Evolutionary conservation across 129 eudicot species (phyloP).

Genomic region (Chrysanthemum makinoi): DNA sequence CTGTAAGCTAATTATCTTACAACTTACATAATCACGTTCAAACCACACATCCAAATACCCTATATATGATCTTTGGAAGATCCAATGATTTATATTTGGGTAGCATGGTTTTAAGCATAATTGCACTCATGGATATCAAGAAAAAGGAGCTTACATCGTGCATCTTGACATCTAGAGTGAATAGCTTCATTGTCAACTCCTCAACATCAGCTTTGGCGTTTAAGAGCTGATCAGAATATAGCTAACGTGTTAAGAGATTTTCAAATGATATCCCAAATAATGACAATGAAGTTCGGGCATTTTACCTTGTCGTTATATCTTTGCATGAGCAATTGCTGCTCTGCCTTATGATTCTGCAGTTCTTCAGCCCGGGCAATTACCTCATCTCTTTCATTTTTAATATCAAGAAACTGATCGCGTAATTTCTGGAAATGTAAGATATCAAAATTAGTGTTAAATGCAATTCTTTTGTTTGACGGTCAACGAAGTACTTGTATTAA

Average conservation of each 20-base stretch:
- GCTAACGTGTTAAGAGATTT: neutral
- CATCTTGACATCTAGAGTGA: constrained; percentile 46
- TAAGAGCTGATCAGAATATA: constrained; percentile 32
- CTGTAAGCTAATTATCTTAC: too few species aligned
- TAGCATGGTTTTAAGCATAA: neutral
- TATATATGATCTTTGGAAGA: neutral
- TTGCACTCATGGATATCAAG: neutral
- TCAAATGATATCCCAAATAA: constrained; percentile 2
- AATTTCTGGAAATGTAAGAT: constrained; percentile 18
- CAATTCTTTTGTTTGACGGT: neutral
- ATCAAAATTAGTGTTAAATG: constrained; percentile 5
- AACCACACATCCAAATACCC: neutral
- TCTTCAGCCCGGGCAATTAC: constrained; percentile 19
- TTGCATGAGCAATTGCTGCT: constrained; percentile 22
- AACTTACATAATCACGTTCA: too few species aligned
- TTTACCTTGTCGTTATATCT: constrained; percentile 30
- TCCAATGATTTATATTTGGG: neutral
- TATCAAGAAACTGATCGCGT: constrained; percentile 25
- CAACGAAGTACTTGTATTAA: neutral
- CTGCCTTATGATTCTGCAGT: constrained; percentile 27
- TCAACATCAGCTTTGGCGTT: constrained; percentile 43
- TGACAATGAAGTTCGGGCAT: neutral
- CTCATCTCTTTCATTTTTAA: constrained; percentile 31
- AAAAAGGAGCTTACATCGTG: constrained; percentile 47
- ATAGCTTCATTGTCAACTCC: constrained; percentile 40